Percentiles rank a stretch among this genome's conserved stretches.
Evolutionary conservation across 768 basidiomycete genomes (phyloP).

Genomic region (Kwoniella bestiolae): DNA sequence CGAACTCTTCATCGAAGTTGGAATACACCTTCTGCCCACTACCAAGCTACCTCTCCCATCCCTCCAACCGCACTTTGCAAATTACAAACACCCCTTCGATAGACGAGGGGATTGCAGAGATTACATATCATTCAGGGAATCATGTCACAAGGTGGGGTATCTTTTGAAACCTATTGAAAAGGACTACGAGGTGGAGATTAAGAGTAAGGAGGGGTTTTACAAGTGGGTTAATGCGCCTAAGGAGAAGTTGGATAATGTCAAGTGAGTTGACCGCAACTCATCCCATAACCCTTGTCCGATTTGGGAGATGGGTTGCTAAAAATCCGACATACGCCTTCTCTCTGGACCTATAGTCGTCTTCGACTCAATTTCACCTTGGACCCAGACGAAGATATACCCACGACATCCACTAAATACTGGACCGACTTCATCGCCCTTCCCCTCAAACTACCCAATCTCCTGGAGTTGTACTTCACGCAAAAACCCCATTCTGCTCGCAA

Average conservation of each 20-base stretch:
- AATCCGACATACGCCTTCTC: neutral
- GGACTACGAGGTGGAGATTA: slow-evolving; percentile 10
- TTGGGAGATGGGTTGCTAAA: too few species aligned
- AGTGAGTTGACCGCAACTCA: slow-evolving; percentile 1
- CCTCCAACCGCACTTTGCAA: slow-evolving; percentile 7
- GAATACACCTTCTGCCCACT: slow-evolving; percentile 12
- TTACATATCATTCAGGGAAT: slow-evolving; percentile 2
- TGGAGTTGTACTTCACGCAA: slow-evolving; percentile 6
- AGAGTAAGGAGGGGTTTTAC: slow-evolving; percentile 1
- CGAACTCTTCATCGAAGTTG: slow-evolving; percentile 14
- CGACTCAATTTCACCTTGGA: slow-evolving; percentile 8
- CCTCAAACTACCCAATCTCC: neutral
- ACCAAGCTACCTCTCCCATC: neutral
- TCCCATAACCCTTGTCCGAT: too few species aligned
- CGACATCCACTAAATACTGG: neutral
- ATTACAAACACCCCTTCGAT: slow-evolving; percentile 5
- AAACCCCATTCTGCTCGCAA: slow-evolving; percentile 17
- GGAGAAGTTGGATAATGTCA: neutral
- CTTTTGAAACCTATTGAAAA: slow-evolving; percentile 14
- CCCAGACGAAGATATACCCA: slow-evolving; percentile 2
- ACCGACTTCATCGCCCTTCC: slow-evolving; percentile 1
- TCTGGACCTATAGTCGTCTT: neutral
- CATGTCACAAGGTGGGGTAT: neutral
- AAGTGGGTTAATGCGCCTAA: slow-evolving; percentile 12
- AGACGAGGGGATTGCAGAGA: neutral